These are phyloP conservation scores for Gastrodia elata DNA, from an alignment of 106 monocot genomes.

Conservation along the genomic window DNA sequence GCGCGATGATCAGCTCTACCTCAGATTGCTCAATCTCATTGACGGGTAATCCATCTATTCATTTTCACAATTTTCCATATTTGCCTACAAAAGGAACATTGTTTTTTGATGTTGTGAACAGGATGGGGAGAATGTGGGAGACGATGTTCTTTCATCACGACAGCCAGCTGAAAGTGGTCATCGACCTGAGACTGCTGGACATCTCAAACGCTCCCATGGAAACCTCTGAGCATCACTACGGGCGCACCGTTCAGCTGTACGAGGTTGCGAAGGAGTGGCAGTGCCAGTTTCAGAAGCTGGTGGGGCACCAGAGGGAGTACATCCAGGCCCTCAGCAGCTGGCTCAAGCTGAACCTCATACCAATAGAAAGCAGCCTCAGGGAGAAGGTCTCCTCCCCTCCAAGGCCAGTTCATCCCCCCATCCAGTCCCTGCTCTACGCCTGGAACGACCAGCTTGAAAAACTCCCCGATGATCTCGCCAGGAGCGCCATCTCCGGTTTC, in stretches of 20 bases:
- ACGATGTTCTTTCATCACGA: constrained; percentile 57
- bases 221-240: constrained; percentile 49
- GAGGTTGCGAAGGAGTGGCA: constrained; percentile 53
- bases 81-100: background rate
- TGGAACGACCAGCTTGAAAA: constrained; percentile 82
- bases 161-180: constrained; percentile 50
- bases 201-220: constrained; percentile 44
- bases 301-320: constrained; percentile 71
- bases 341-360: constrained; percentile 72
- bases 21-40: constrained; percentile 53
- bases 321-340: constrained; percentile 65
- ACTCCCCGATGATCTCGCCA: constrained; percentile 63
- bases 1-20: constrained; percentile 77
- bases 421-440: constrained; percentile 47
- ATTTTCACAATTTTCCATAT: no score
- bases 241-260: constrained; percentile 46
- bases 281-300: constrained; percentile 50
- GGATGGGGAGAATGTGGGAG: constrained; percentile 89
- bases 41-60: no score
- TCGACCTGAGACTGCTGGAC: constrained; percentile 39
- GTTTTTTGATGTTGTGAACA: constrained; percentile 11
- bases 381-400: constrained; percentile 85
- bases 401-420: constrained; percentile 22
- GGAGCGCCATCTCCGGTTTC: constrained; percentile 52
- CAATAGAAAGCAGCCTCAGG: constrained; percentile 80